These are phyloP conservation scores for Wickerhamomyces alni DNA, from an alignment of 805 yeast genomes.

Conservation along the genomic window DNA sequence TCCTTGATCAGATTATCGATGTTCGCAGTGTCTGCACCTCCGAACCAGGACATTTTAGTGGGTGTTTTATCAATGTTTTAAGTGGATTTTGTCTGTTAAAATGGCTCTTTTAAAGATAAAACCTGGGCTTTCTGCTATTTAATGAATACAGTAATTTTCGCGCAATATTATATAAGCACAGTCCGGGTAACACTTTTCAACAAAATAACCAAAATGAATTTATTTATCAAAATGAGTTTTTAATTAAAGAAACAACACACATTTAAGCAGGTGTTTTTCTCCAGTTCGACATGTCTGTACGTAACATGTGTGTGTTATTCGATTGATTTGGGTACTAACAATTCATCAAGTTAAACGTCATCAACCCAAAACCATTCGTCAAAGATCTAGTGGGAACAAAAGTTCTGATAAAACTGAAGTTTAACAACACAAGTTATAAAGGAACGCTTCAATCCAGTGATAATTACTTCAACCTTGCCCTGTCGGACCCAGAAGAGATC, in stretches of 20 bases:
- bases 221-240: too few relatives aligned
- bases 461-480: constrained; percentile 85
- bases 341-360: constrained; percentile 37
- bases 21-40: constrained; percentile 6
- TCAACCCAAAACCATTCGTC: constrained; percentile 88
- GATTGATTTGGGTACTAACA: neutral
- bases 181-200: too few relatives aligned
- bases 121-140: too few relatives aligned
- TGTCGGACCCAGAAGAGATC: constrained; percentile 55
- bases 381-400: constrained; percentile 64
- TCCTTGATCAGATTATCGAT: constrained; percentile 56
- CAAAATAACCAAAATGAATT: too few relatives aligned
- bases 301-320: too few relatives aligned
- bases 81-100: too few relatives aligned
- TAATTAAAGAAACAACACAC: too few relatives aligned
- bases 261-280: too few relatives aligned
- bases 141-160: too few relatives aligned
- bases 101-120: too few relatives aligned
- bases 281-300: too few relatives aligned
- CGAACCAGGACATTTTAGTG: constrained; percentile 23
- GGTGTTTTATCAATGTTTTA: neutral
- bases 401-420: constrained; percentile 78
- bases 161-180: too few relatives aligned
- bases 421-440: constrained; percentile 83
- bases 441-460: constrained; percentile 79